Conservation (phyloP, 371 early-diverging fungal genomes). For the Mucor piriformis region DNA sequence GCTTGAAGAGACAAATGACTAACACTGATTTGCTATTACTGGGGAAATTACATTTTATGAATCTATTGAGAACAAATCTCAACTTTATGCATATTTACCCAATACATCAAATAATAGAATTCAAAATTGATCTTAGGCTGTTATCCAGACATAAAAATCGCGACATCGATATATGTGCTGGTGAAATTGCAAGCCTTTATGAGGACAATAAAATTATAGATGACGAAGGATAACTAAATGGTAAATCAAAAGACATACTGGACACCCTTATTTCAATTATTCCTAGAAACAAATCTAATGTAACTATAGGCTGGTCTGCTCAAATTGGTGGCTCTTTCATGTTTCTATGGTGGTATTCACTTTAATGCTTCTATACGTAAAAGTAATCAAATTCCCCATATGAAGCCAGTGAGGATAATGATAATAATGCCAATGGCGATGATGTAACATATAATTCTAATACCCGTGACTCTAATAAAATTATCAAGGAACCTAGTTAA, state of each 20-base stretch:
- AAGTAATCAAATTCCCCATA: slow-evolving; percentile 11
- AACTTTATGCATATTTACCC: slow-evolving; percentile 10
- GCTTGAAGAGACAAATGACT: slow-evolving; percentile 14
- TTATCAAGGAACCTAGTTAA: no score
- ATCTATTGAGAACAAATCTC: slow-evolving; percentile 6
- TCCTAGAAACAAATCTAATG: slow-evolving; percentile 19
- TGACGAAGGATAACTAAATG: slow-evolving; percentile 17
- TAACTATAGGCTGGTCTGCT: slow-evolving; percentile 17
- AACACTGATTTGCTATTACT: slow-evolving; percentile 17
- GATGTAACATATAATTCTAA: no score
- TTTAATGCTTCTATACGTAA: slow-evolving; percentile 17
- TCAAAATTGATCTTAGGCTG: slow-evolving; percentile 14
- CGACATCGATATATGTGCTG: slow-evolving; percentile 13
- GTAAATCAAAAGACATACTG: slow-evolving; percentile 20
- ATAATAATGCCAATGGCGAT: no score
- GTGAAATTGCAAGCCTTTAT: no score
- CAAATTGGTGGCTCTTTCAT: slow-evolving; percentile 20
- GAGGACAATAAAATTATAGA: slow-evolving; percentile 14
- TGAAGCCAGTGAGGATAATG: no score
- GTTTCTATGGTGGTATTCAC: slow-evolving; percentile 18
- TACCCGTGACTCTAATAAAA: no score
- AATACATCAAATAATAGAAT: slow-evolving; percentile 14
- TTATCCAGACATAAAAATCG: slow-evolving; percentile 11
- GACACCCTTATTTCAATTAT: slow-evolving; percentile 18
- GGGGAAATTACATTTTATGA: slow-evolving; percentile 13